Percentiles rank a stretch among this genome's conserved stretches.
Conservation (phyloP, 768 basidiomycete species). For the Paxillus involutus region DNA sequence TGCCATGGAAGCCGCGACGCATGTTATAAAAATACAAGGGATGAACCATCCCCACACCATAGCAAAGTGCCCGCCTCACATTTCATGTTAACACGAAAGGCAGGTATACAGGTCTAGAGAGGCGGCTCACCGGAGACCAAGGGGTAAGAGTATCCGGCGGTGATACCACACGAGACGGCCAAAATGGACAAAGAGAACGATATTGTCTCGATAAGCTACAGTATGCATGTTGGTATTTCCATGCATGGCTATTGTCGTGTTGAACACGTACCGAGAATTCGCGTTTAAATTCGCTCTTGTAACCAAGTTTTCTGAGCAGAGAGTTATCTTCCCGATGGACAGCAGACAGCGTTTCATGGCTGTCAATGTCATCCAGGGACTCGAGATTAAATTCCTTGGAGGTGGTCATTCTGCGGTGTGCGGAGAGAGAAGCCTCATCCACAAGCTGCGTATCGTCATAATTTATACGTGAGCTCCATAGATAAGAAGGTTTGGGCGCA, state of each 20-base stretch:
- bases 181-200: constrained; percentile 25
- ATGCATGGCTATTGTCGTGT: not conserved
- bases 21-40: constrained; percentile 17
- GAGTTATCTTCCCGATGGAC: constrained; percentile 18
- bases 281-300: constrained; percentile 26
- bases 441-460: not conserved
- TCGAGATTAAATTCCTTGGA: not conserved
- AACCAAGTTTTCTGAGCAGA: constrained; percentile 21
- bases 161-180: constrained; percentile 21
- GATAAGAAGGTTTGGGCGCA: not conserved
- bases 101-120: not conserved
- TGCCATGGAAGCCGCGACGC: constrained; percentile 20
- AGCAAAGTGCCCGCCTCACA: constrained; percentile 21
- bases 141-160: constrained; percentile 19
- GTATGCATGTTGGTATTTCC: not conserved
- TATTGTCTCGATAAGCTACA: constrained; percentile 21
- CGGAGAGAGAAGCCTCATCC: not conserved
- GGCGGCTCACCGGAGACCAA: constrained; percentile 13
- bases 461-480: not conserved
- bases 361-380: constrained; percentile 1
- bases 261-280: constrained; percentile 21
- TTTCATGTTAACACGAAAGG: not conserved
- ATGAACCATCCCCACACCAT: constrained; percentile 26
- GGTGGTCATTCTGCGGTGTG: constrained; percentile 6
- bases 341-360: constrained; percentile 1